Evolutionary conservation across 1,284 basidiomycete genomes (phyloP), one percentile per base, ranked within the genome.

Genomic region (Ceratobasidium sp.): DNA sequence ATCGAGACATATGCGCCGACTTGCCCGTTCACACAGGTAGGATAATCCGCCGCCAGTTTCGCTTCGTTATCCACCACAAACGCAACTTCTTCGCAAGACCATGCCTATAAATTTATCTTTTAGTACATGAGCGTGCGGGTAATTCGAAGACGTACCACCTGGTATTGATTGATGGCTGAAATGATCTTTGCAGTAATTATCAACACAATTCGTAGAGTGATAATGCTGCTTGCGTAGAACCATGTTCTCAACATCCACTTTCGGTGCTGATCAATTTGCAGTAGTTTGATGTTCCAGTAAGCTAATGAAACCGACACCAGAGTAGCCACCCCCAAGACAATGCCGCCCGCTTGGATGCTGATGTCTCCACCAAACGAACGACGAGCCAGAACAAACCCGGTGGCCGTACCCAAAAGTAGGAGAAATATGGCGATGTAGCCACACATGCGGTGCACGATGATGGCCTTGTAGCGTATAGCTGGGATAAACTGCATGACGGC

Each of bases 171-270:
- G 19, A 72, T 54, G 5, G 57, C 33, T 14, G 67, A 41, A 31
- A 64, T 44, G 36, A 63, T 31, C 6, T 57, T 29, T 9, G 62
- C 27, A 36, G 59, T 56, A 24, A 75, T 56, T 67, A 72, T 48
- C 53, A 73, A 44, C 9, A 73, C 48, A 5, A 72, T 17, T 33
- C 69, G 67, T 15, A 53, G 44, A 8, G 67, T 73, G 60, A 75
- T 65, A 14, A 72, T 72, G 33, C 31, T 45, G 17, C 75, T 69
- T 7, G 53, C 63, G 31, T 75, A 75, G 67, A 75, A 73, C 36
- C 50, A 74, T 9, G 65, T 53, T 36, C 76, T 60, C 8, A 77
- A 53, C 44, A 72, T 75, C 76, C 76, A 77, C 62, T 75, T 75
- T 6, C 76, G 66, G 33, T 77, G 76, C 50, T 75, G 57, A 29